These are phyloP conservation scores for Teratosphaeria viscida DNA, from an alignment of 2,329 filamentous ascomycete genomes.

Conservation along the genomic window DNA sequence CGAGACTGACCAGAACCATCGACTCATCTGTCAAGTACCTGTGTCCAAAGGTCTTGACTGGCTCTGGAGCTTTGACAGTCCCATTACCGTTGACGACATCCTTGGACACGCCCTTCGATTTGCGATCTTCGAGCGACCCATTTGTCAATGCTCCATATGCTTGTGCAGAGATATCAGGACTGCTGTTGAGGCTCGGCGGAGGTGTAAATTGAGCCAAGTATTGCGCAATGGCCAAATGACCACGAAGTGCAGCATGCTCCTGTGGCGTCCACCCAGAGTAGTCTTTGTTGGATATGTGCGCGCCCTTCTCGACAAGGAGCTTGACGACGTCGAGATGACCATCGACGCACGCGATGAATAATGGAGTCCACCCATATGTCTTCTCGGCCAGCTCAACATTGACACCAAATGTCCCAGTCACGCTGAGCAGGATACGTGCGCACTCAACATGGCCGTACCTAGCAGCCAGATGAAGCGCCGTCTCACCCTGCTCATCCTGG, in stretches of 20 bases:
- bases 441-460: slow-evolving; percentile 78
- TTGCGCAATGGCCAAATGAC: slow-evolving; percentile 71
- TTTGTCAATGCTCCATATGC: slow-evolving; percentile 12
- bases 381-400: slow-evolving; percentile 70
- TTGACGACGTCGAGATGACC: slow-evolving; percentile 67
- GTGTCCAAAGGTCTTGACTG: slow-evolving; percentile 92
- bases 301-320: slow-evolving; percentile 66
- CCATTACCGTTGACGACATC: slow-evolving; percentile 5
- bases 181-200: slow-evolving; percentile 20
- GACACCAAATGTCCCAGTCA: slow-evolving; percentile 58
- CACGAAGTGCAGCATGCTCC: slow-evolving; percentile 83
- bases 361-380: slow-evolving; percentile 86
- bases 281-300: slow-evolving; percentile 63
- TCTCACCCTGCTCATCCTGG: slow-evolving; percentile 81
- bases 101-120: slow-evolving; percentile 29
- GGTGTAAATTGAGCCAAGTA: slow-evolving; percentile 51
- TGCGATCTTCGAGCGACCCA: slow-evolving; percentile 43
- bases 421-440: slow-evolving; percentile 62
- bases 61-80: slow-evolving; percentile 47
- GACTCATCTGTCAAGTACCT: slow-evolving; percentile 83
- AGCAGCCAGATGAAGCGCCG: slow-evolving; percentile 82
- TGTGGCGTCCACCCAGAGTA: slow-evolving; percentile 88
- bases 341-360: slow-evolving; percentile 87
- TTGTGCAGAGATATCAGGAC: slow-evolving; percentile 15
- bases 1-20: slow-evolving; percentile 83